These are phyloP conservation scores for Nakazawaea wickerhamii DNA, from an alignment of 805 yeast species.

Conservation along the genomic window DNA sequence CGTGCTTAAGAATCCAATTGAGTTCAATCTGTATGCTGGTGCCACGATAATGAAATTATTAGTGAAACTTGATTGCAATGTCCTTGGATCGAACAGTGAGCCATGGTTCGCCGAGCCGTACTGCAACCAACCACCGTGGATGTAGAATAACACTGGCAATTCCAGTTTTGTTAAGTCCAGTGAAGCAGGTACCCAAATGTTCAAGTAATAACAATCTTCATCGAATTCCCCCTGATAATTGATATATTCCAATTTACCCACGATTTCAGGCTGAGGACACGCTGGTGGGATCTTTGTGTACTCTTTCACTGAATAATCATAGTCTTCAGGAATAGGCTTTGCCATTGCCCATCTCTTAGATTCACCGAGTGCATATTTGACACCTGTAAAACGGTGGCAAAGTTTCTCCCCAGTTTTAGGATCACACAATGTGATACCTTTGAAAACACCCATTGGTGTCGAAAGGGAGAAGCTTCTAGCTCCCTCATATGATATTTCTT, in stretches of 20 bases:
- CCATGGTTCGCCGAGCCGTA: constrained; percentile 24
- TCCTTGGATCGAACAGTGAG: constrained; percentile 17
- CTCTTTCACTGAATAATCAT: constrained; percentile 28
- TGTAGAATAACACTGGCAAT: constrained; percentile 34
- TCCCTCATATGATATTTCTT: constrained; percentile 9
- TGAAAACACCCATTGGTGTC: constrained; percentile 8
- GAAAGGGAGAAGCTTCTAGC: not conserved
- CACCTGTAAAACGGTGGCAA: constrained; percentile 23
- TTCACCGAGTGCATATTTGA: constrained; percentile 31
- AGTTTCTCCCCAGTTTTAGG: constrained; percentile 4
- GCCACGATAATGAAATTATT: constrained; percentile 32
- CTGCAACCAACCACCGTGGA: constrained; percentile 43
- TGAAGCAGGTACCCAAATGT: constrained; percentile 33
- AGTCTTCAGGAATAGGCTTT: constrained; percentile 19
- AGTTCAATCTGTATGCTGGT: constrained; percentile 36
- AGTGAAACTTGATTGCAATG: constrained; percentile 21
- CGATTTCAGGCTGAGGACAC: constrained; percentile 24
- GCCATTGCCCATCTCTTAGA: constrained; percentile 29
- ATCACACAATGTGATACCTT: constrained; percentile 9
- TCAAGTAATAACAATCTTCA: constrained; percentile 31
- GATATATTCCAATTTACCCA: constrained; percentile 1
- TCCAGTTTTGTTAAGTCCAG: not conserved
- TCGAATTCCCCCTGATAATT: not conserved
- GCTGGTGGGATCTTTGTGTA: constrained; percentile 21
- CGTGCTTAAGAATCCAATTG: constrained; percentile 31